phyloP scores from a whole-genome alignment of 768 basidiomycete species.

The Collybiopsis confluens region DNA sequence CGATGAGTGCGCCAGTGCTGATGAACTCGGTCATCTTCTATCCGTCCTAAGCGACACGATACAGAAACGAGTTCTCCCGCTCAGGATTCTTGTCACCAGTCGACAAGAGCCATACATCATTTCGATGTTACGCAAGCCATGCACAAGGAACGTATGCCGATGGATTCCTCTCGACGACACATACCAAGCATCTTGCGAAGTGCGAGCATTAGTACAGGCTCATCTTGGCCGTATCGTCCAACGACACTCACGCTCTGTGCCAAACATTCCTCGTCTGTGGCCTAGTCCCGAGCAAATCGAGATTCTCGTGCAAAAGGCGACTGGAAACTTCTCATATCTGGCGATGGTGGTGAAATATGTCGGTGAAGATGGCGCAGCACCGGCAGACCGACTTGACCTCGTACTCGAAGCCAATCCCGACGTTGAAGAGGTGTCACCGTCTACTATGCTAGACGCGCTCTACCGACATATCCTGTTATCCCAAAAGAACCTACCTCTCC shows the following conservation, averaged over 20 bases:
- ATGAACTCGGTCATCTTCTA: neutral
- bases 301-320: conserved; percentile 12
- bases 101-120: conserved; percentile 22
- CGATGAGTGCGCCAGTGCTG: neutral
- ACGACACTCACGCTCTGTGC: conserved; percentile 2
- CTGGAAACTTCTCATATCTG: neutral
- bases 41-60: neutral
- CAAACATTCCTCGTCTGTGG: conserved; percentile 11
- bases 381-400: neutral
- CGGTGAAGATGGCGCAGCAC: neutral
- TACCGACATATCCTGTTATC: neutral
- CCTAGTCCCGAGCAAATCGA: conserved; percentile 16
- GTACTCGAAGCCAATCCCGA: neutral
- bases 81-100: conserved; percentile 22
- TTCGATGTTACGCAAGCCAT: conserved; percentile 1
- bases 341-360: neutral
- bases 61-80: conserved; percentile 9
- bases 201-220: conserved; percentile 14
- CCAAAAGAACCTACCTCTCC: neutral
- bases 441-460: neutral
- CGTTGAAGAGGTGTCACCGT: neutral
- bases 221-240: conserved; percentile 11
- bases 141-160: neutral
- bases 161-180: neutral
- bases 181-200: conserved; percentile 11